Conservation (phyloP, 164 flowering plant genomes). For the Malania oleifera region DNA sequence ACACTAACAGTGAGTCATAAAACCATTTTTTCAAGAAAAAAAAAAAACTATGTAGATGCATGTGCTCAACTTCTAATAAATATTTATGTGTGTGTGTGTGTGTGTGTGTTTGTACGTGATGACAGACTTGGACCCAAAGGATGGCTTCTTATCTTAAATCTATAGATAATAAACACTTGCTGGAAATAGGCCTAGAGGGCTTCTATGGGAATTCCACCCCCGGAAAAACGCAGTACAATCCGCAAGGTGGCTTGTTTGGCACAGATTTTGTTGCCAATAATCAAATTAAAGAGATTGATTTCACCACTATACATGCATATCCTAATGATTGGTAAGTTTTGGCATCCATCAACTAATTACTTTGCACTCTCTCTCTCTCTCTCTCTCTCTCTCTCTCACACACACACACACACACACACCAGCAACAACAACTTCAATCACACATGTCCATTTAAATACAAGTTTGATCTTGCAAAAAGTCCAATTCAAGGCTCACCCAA, state of each 20-base stretch:
- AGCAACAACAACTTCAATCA: background rate
- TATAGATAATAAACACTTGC: conserved; percentile 32
- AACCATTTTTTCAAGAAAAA: no score
- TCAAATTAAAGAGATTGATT: conserved; percentile 35
- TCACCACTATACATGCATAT: conserved; percentile 38
- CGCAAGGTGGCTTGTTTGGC: conserved; percentile 31
- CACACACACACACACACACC: no score
- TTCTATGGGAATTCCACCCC: conserved; percentile 43
- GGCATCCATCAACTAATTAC: no score
- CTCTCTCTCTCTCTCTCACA: no score
- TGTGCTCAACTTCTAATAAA: no score
- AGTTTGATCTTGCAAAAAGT: no score
- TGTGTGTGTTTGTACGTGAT: no score
- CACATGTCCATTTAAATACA: background rate
- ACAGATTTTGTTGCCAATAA: conserved; percentile 42
- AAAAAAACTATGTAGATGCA: no score
- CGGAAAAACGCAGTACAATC: conserved; percentile 33
- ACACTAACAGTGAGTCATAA: conserved; percentile 25
- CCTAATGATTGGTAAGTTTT: conserved; percentile 35
- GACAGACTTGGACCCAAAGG: conserved; percentile 42
- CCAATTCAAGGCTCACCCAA: no score
- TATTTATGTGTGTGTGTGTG: no score
- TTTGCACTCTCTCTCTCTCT: no score
- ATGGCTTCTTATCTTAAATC: conserved; percentile 49
- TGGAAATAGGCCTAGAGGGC: conserved; percentile 47